These are phyloP conservation scores for Ramaria rubella DNA, from an alignment of 768 basidiomycete species.

Conservation along the genomic window DNA sequence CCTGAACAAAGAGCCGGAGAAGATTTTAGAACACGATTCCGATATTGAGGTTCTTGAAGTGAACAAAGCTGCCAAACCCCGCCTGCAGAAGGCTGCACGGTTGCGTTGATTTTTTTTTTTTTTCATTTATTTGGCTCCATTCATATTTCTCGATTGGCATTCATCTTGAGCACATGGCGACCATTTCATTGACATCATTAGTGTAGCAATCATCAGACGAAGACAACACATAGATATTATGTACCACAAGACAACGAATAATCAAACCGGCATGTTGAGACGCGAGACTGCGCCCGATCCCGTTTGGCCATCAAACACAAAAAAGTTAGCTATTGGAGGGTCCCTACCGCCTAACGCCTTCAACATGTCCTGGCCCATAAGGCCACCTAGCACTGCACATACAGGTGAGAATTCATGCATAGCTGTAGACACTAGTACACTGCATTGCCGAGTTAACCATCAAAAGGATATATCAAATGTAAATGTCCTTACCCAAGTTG, in stretches of 20 bases:
- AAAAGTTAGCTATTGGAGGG: constrained; percentile 88
- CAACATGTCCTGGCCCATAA: constrained; percentile 91
- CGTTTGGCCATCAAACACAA: constrained; percentile 78
- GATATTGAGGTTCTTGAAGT: constrained; percentile 10
- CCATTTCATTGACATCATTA: not conserved
- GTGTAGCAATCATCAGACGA: not conserved
- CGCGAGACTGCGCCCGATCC: constrained; percentile 66
- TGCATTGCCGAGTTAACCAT: constrained; percentile 23
- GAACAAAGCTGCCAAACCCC: not conserved
- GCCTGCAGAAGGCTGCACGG: constrained; percentile 1
- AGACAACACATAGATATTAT: not conserved
- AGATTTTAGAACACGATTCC: not conserved
- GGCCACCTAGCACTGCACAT: constrained; percentile 90
- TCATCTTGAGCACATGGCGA: not conserved
- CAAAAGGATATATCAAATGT: not conserved
- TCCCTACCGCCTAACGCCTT: constrained; percentile 88
- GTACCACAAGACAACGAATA: not conserved
- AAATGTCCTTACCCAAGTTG: constrained; percentile 53
- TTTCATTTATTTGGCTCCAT: not conserved
- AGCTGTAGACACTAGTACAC: constrained; percentile 64
- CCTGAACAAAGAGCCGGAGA: not conserved
- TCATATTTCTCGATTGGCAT: not conserved
- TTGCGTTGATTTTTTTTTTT: not conserved
- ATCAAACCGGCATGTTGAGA: constrained; percentile 33
- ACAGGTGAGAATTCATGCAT: constrained; percentile 85